phyloP scores from a whole-genome alignment of 164 flowering plant species.

The Cinnamomum chago region DNA sequence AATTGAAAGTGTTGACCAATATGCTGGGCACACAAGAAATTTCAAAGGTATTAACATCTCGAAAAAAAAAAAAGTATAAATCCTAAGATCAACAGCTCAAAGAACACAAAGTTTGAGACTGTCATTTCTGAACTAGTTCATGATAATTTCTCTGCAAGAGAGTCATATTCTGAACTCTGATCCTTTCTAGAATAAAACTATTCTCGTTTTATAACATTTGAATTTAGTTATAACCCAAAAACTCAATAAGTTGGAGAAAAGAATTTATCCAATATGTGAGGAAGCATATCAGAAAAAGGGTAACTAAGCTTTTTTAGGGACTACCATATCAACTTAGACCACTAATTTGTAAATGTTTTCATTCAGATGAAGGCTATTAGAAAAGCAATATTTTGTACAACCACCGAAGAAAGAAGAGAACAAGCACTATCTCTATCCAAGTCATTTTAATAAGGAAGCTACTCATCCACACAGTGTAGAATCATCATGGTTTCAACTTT shows the following conservation, averaged over 20 bases:
- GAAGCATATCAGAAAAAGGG: background rate
- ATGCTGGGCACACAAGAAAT: slow-evolving; percentile 23
- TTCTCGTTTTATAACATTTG: background rate
- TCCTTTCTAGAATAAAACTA: background rate
- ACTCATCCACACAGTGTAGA: background rate
- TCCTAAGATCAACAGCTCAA: background rate
- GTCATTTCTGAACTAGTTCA: background rate
- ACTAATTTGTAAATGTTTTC: background rate
- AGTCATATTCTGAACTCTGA: background rate
- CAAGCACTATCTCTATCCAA: background rate
- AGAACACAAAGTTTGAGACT: background rate
- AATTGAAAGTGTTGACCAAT: slow-evolving; percentile 20
- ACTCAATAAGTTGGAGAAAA: background rate
- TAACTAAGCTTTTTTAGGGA: background rate
- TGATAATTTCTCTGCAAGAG: background rate
- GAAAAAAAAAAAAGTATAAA: background rate
- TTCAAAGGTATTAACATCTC: background rate
- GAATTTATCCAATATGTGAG: background rate
- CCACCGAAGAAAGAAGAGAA: background rate
- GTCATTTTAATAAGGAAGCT: background rate
- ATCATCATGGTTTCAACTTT: background rate
- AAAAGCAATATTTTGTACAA: background rate
- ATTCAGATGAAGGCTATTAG: background rate
- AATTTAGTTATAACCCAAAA: background rate
- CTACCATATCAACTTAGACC: background rate